Conservation (phyloP, 805 yeast genomes). For the Maudiozyma turicensis region DNA sequence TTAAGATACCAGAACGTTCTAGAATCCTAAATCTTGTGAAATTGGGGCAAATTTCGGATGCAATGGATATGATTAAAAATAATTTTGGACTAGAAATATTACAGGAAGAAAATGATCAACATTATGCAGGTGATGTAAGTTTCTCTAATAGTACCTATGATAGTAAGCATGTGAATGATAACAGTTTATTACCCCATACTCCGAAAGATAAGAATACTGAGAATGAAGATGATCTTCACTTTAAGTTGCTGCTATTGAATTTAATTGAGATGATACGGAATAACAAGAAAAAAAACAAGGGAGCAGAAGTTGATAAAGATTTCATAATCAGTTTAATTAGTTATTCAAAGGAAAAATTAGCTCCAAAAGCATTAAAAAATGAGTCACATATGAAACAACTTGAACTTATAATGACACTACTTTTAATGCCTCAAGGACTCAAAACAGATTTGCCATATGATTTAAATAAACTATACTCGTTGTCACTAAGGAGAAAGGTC, state of each 20-base stretch:
- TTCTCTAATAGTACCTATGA: neutral
- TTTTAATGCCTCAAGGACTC: conserved; percentile 38
- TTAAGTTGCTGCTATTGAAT: conserved; percentile 60
- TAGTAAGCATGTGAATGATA: neutral
- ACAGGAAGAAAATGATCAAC: conserved; percentile 6
- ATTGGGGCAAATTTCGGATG: conserved; percentile 19
- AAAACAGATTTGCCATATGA: conserved; percentile 40
- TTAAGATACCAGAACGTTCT: conserved; percentile 20
- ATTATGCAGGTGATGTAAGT: neutral
- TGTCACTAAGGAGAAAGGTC: conserved; percentile 52
- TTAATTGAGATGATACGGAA: conserved; percentile 70
- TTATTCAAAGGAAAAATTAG: conserved; percentile 54
- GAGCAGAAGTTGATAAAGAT: conserved; percentile 30
- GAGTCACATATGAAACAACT: conserved; percentile 55
- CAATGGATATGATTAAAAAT: conserved; percentile 25
- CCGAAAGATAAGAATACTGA: neutral
- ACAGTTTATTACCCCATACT: conserved; percentile 5
- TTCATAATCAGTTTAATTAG: conserved; percentile 46
- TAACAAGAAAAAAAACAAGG: conserved; percentile 18
- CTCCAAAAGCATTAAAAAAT: conserved; percentile 51
- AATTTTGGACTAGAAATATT: conserved; percentile 21
- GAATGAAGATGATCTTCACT: conserved; percentile 55
- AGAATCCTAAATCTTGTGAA: conserved; percentile 19
- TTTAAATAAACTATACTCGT: conserved; percentile 46
- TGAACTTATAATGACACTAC: conserved; percentile 75